Evolutionary conservation across 1,139 yeast genomes (phyloP).

Genomic region (Diutina sp.): DNA sequence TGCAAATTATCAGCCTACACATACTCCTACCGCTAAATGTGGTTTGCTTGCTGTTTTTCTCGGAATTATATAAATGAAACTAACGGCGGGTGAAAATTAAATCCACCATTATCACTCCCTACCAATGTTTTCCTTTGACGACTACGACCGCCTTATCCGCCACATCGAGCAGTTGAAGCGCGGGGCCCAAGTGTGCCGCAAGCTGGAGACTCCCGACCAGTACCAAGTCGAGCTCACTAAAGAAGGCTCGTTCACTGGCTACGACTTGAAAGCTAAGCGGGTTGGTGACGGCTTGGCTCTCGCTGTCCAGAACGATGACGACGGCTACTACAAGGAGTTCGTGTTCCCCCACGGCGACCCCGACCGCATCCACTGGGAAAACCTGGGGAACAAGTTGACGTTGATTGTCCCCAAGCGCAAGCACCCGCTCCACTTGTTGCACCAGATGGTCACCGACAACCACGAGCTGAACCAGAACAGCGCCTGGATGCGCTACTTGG

Average conservation of each 20-base stretch:
- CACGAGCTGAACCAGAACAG: neutral
- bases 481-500: neutral
- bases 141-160: neutral
- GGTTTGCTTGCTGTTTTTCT: neutral
- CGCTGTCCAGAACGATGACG: neutral
- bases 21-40: too few relatives aligned
- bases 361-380: neutral
- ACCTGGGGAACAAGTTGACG: neutral
- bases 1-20: too few relatives aligned
- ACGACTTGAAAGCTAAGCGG: neutral
- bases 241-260: neutral
- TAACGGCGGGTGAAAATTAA: neutral
- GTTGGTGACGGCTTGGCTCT: neutral
- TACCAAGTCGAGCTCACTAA: neutral
- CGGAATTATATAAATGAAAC: neutral
- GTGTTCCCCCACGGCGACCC: constrained; percentile 1
- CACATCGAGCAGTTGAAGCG: neutral
- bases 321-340: neutral
- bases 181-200: neutral
- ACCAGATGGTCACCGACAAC: neutral
- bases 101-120: neutral
- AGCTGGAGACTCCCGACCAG: neutral
- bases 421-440: neutral
- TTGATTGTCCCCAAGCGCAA: neutral
- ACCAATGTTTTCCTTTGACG: neutral